Evolutionary conservation across 345 rosid genomes (phyloP).

Genomic region (Acer negundo): DNA sequence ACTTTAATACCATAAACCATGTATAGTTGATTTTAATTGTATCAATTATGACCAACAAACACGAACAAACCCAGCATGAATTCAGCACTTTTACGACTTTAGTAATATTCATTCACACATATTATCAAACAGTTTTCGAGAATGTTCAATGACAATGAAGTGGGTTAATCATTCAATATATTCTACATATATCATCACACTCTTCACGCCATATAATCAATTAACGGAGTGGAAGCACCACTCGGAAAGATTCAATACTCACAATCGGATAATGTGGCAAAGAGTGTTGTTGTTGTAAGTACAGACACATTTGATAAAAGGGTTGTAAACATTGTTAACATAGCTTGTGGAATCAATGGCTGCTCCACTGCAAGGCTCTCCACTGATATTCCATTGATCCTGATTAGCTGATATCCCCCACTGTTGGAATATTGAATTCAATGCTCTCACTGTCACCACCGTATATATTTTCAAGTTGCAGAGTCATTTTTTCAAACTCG

Average conservation of each 20-base stretch:
- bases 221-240: too few relatives aligned
- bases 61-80: too few relatives aligned
- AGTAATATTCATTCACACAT: background rate
- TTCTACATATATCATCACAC: too few relatives aligned
- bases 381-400: constrained; percentile 47
- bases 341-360: constrained; percentile 5
- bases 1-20: too few relatives aligned
- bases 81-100: background rate
- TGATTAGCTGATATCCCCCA: constrained; percentile 37
- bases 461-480: background rate
- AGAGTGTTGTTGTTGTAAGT: constrained; percentile 28
- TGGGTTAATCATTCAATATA: background rate
- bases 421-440: constrained; percentile 46
- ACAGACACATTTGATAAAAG: constrained; percentile 53
- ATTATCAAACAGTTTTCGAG: background rate
- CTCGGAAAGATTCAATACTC: constrained; percentile 1
- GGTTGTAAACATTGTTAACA: constrained; percentile 18
- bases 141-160: background rate
- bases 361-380: constrained; percentile 48
- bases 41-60: too few relatives aligned
- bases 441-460: constrained; percentile 28
- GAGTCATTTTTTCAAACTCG: background rate
- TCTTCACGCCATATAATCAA: too few relatives aligned
- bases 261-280: constrained; percentile 51
- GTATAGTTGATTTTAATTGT: too few relatives aligned